Conservation (phyloP, 768 basidiomycete genomes). For the Cantharellus anzutake region DNA sequence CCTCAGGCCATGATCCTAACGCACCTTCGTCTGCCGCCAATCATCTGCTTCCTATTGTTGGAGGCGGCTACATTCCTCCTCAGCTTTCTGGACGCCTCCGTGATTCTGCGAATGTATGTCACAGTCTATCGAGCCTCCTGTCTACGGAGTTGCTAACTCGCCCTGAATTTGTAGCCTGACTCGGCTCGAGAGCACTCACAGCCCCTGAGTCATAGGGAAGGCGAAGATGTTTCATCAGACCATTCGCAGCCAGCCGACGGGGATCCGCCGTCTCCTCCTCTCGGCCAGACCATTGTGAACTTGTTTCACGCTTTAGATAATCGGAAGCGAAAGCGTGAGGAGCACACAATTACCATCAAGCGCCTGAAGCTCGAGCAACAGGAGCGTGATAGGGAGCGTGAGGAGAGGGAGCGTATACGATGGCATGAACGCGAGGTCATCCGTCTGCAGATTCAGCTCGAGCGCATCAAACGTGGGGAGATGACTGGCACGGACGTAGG, state of each 20-base stretch:
- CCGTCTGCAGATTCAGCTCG: slow-evolving; percentile 7
- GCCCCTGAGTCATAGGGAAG: neutral
- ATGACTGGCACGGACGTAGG: neutral
- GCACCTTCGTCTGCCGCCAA: neutral
- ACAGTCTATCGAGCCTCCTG: neutral
- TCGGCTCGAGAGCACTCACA: neutral
- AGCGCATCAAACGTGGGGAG: neutral
- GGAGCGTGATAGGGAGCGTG: slow-evolving; percentile 8
- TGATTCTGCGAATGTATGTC: neutral
- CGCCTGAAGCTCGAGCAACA: slow-evolving; percentile 1
- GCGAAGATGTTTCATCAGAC: neutral
- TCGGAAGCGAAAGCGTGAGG: slow-evolving; percentile 3
- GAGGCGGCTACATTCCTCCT: neutral
- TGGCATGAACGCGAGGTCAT: slow-evolving; percentile 10
- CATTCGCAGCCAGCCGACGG: neutral
- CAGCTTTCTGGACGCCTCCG: neutral
- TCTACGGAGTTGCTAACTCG: neutral
- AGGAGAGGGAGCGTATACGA: slow-evolving; percentile 7
- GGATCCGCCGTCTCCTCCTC: slow-evolving; percentile 5
- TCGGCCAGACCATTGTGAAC: slow-evolving; percentile 2
- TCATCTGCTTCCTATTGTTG: neutral
- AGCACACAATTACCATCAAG: slow-evolving; percentile 1
- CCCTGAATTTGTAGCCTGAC: neutral
- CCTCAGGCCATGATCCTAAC: neutral
- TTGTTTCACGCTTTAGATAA: neutral